Base-by-base conservation (phyloP, 768 basidiomycete genomes). In the Rhodotorula taiwanensis region DNA sequence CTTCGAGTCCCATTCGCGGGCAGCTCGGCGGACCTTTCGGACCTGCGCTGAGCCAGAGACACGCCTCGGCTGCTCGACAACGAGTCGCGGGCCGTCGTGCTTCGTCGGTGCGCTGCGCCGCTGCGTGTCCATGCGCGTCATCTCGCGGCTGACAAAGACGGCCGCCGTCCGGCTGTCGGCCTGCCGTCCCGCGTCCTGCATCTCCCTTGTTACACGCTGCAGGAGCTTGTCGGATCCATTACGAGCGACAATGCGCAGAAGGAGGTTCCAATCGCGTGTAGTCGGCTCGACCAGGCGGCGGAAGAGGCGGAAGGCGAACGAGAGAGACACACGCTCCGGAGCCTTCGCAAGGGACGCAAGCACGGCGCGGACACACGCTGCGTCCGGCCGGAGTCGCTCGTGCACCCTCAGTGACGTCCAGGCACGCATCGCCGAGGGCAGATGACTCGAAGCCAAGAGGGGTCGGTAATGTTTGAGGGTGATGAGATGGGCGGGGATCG, bases 91-190 rank as follows among this genome's bases (percentile, higher is more conserved):
- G 28, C 20, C n/a, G 13, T 23, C 41, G 34, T 13, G 9, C 30
- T 4, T 28, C 16, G 13, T 49, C 25, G 41, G 36, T 36, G 30
- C 30, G 34, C 3, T 14, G 23, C 58, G n/a, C 21, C 7, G 4
- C 34, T 64, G 58, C 20, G 5, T 30, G 36, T 64, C 63, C 18
- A 15, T 30, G 13, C 63, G 52, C 25, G 55, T 28, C 41, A 59
- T 55, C 48, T 55, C 57, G 41, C 63, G 45, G 20, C 15, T 23
- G 42, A 43, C 42, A 27, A 59, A 49, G 42, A 55, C 28, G 20
- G 41, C 49, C 6, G 49, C 18, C 31, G 63, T 59, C 41, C 33
- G 20, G 31, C 43, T 33, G 28, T 64, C 23, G 21, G 20, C 31
- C 23, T 44, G n/a, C 31, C 45, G 14, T 0, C 48, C 53, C 4